These are phyloP conservation scores for Domatiomyces globalis DNA, from an alignment of 2,329 filamentous ascomycete species.

Conservation along the genomic window DNA sequence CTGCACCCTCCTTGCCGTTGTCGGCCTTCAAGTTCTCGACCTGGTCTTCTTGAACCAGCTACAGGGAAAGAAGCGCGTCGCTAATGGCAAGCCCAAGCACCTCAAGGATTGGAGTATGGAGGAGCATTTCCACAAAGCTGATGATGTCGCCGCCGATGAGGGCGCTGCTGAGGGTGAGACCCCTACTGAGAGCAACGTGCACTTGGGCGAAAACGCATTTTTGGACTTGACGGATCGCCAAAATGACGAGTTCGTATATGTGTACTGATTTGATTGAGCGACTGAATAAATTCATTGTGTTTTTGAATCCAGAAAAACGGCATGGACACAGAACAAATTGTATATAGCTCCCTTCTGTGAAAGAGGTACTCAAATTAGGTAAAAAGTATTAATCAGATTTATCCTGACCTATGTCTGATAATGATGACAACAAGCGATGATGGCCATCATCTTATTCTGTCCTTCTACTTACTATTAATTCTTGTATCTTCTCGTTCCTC, in stretches of 20 bases:
- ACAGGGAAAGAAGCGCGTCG: constrained; percentile 41
- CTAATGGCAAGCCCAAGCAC: constrained; percentile 46
- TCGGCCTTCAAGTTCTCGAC: constrained; percentile 41
- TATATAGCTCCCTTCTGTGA: no score
- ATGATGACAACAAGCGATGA: no score
- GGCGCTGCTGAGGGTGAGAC: constrained; percentile 22
- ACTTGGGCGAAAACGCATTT: constrained; percentile 24
- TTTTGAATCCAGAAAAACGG: no score
- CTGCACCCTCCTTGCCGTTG: constrained; percentile 38
- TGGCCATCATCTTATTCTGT: no score
- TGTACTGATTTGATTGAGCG: constrained; percentile 7
- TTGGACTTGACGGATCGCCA: constrained; percentile 49
- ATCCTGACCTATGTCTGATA: no score
- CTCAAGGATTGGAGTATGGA: constrained; percentile 50
- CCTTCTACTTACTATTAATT: no score
- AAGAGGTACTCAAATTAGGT: no score
- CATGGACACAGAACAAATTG: no score
- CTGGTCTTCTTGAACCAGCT: constrained; percentile 43
- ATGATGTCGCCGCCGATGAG: constrained; percentile 7
- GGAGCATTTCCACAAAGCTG: constrained; percentile 27
- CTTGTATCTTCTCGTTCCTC: no score
- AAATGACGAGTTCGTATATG: constrained; percentile 48
- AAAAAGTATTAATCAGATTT: no score
- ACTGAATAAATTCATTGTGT: background rate
- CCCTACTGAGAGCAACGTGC: constrained; percentile 14